These are phyloP conservation scores for Aspergillus candidus DNA, from an alignment of 2,329 filamentous ascomycete genomes.

Conservation along the genomic window DNA sequence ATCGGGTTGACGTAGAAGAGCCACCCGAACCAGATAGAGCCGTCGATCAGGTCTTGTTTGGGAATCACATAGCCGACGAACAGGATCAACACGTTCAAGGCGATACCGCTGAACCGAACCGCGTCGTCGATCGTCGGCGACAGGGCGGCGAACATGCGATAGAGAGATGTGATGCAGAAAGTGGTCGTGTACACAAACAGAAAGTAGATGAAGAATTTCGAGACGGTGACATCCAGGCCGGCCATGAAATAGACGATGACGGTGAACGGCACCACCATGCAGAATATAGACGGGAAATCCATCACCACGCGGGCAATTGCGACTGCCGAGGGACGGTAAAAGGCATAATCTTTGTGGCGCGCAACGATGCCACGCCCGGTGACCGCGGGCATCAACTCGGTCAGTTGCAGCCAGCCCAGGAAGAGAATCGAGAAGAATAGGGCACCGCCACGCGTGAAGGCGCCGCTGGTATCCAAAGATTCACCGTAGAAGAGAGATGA, in stretches of 20 bases:
- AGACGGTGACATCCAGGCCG: conserved; percentile 51
- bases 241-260: conserved; percentile 63
- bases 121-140: conserved; percentile 61
- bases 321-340: conserved; percentile 64
- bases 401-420: conserved; percentile 65
- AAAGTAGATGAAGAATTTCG: conserved; percentile 62
- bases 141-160: conserved; percentile 60
- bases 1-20: conserved; percentile 51
- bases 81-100: conserved; percentile 56
- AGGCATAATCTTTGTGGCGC: conserved; percentile 62
- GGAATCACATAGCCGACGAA: conserved; percentile 65
- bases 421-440: conserved; percentile 64
- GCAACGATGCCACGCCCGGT: conserved; percentile 63
- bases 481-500: conserved; percentile 72
- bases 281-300: conserved; percentile 56
- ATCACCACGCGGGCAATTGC: conserved; percentile 56
- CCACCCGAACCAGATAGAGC: conserved; percentile 64
- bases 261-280: conserved; percentile 55
- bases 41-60: conserved; percentile 51
- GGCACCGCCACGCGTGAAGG: conserved; percentile 58
- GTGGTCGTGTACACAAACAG: conserved; percentile 60
- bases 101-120: conserved; percentile 57
- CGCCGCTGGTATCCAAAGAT: conserved; percentile 52
- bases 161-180: conserved; percentile 57
- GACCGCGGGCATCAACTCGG: conserved; percentile 72